Conservation (phyloP, 2,329 filamentous ascomycete species). For the Kalmusia sp. region DNA sequence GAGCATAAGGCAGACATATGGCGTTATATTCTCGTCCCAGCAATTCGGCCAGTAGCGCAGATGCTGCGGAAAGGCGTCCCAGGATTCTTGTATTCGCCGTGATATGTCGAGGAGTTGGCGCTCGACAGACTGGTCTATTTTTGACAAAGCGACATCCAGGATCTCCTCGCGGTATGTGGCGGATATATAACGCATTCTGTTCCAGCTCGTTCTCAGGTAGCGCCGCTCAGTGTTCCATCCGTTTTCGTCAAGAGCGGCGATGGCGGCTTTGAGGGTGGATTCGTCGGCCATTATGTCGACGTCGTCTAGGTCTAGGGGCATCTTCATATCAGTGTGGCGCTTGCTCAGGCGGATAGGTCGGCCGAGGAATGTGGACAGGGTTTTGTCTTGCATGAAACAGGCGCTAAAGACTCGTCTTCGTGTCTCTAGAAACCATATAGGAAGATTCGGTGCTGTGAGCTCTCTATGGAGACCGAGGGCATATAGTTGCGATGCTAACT, state of each 20-base stretch:
- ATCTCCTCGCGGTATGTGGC: slow-evolving; percentile 40
- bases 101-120: slow-evolving; percentile 38
- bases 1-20: slow-evolving; percentile 42
- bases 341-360: slow-evolving; percentile 39
- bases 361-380: slow-evolving; percentile 43
- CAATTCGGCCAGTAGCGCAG: slow-evolving; percentile 38
- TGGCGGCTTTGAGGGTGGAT: slow-evolving; percentile 20
- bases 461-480: slow-evolving; percentile 42
- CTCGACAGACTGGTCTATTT: slow-evolving; percentile 27
- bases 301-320: slow-evolving; percentile 40
- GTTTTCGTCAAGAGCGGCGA: slow-evolving; percentile 27
- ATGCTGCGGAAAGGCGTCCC: slow-evolving; percentile 36
- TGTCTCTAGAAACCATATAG: slow-evolving; percentile 37
- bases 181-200: slow-evolving; percentile 29
- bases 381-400: slow-evolving; percentile 41
- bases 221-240: slow-evolving; percentile 50
- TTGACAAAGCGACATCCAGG: slow-evolving; percentile 35
- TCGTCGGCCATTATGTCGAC: slow-evolving; percentile 32
- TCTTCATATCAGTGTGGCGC: slow-evolving; percentile 36
- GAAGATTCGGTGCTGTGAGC: slow-evolving; percentile 28
- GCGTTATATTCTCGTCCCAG: slow-evolving; percentile 34
- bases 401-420: slow-evolving; percentile 37
- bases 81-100: slow-evolving; percentile 31
- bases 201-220: slow-evolving; percentile 21
- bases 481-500: slow-evolving; percentile 39